Base-by-base conservation (phyloP, 2,329 filamentous ascomycete genomes). In the Cladobotryum protrusum region DNA sequence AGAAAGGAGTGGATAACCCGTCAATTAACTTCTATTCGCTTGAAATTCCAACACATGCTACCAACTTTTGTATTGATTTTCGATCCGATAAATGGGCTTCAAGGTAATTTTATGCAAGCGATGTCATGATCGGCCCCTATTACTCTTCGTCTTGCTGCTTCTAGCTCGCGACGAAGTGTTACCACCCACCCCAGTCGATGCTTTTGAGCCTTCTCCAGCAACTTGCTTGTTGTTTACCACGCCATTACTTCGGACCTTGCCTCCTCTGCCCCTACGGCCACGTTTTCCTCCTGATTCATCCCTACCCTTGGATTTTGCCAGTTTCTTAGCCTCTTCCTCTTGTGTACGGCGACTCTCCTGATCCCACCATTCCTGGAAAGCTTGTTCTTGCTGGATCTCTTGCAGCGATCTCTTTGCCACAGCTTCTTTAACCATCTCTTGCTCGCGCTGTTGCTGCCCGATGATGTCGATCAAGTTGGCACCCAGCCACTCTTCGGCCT, bases 321-420 rank as follows among this genome's bases (percentile, higher is more conserved):
- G 61, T 45, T 70, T 65, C 41, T 68, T 62, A 3, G 75, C 74
- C 54, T 80, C 78, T 53, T 82, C 82, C 57, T 85, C 81, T 56
- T 85, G 84, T 35, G 86, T 80, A 24, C 87, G 77, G 52, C 78
- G 77, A 59, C 85, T 89, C 67, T 96, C 91, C 54, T 87, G 83
- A 57, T 95, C 89, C 90, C 90, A 96, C 90, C 91, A 96, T 64
- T 95, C 85, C 64, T 96, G 89, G 64, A 99, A 99, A 46, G 89
- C 89, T 63, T 99, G 93, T 68, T 99, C 93, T 57, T 93, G 83
- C 65, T 99, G 93, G 52, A 99, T 99, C 55, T 97, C 93, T 62
- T 95, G 85, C 29, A 99, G 72, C 55, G 88, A 93, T 49, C 92
- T 81, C 69, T 95, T 96, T 2, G 90, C 88, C 11, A 84, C 84